Conservation (phyloP, 345 rosid genomes). For the Hibiscus trionum region DNA sequence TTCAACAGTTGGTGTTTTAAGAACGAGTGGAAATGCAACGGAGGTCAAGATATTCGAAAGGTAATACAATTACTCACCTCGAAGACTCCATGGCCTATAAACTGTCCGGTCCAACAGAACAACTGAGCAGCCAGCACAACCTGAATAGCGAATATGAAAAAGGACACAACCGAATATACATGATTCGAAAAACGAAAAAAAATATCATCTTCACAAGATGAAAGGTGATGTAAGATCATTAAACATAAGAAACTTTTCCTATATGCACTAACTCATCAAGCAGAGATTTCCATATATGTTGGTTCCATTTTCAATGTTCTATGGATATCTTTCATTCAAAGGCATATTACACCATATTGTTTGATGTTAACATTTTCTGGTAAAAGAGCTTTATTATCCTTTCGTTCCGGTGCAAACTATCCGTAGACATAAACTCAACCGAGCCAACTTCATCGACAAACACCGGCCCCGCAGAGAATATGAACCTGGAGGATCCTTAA, state of each 20-base stretch:
- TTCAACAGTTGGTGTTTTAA: background rate
- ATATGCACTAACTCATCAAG: background rate
- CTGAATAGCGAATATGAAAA: constrained; percentile 23
- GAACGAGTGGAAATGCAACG: background rate
- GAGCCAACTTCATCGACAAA: background rate
- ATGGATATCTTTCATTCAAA: background rate
- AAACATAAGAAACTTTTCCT: background rate
- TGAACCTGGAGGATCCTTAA: background rate
- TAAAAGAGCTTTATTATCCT: background rate
- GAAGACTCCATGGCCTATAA: constrained; percentile 76
- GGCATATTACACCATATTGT: background rate
- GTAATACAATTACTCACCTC: constrained; percentile 41
- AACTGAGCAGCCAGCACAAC: constrained; percentile 62
- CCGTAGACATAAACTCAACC: background rate
- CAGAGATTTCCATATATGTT: background rate
- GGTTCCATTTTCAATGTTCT: background rate
- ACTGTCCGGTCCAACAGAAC: constrained; percentile 73
- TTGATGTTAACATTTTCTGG: background rate
- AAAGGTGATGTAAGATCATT: background rate
- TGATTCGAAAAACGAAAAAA: background rate
- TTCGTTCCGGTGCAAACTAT: background rate
- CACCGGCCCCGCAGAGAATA: background rate
- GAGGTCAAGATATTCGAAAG: background rate
- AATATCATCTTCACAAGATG: background rate
- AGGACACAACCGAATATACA: background rate